Evolutionary conservation across 2,329 filamentous ascomycete genomes (phyloP).

Genomic region (Escovopsis sp.): DNA sequence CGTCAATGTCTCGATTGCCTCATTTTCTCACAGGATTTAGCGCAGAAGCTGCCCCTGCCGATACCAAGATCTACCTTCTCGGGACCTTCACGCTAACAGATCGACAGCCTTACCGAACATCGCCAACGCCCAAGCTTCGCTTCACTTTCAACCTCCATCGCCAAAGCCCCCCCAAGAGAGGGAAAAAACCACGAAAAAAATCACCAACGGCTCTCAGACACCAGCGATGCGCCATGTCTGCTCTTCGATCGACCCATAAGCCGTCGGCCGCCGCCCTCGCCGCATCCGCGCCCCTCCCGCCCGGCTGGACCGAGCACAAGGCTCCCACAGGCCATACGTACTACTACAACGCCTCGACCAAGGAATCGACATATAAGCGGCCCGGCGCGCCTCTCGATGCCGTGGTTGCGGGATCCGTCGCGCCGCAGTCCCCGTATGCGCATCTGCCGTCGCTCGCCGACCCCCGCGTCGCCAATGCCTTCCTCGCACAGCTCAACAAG

Average conservation of each 20-base stretch:
- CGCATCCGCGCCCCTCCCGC: constrained; percentile 43
- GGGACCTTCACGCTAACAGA: too few relatives aligned
- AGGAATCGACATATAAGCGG: constrained; percentile 74
- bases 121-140: neutral
- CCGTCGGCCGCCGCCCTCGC: constrained; percentile 26
- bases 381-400: constrained; percentile 38
- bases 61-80: too few relatives aligned
- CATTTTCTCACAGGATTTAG: too few relatives aligned
- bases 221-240: constrained; percentile 22
- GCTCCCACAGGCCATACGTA: constrained; percentile 77
- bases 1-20: too few relatives aligned
- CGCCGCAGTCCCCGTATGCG: constrained; percentile 17
- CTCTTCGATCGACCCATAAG: constrained; percentile 60
- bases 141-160: neutral
- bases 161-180: too few relatives aligned
- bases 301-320: constrained; percentile 87
- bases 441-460: constrained; percentile 30
- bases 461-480: constrained; percentile 43
- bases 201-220: neutral
- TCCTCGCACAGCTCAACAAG: constrained; percentile 38
- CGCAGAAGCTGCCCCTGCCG: too few relatives aligned
- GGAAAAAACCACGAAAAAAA: too few relatives aligned
- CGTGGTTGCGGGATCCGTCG: constrained; percentile 9
- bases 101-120: too few relatives aligned
- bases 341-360: constrained; percentile 71